Conservation (phyloP, 176 grass and related monocot genomes). For the Oryza longistaminata region DNA sequence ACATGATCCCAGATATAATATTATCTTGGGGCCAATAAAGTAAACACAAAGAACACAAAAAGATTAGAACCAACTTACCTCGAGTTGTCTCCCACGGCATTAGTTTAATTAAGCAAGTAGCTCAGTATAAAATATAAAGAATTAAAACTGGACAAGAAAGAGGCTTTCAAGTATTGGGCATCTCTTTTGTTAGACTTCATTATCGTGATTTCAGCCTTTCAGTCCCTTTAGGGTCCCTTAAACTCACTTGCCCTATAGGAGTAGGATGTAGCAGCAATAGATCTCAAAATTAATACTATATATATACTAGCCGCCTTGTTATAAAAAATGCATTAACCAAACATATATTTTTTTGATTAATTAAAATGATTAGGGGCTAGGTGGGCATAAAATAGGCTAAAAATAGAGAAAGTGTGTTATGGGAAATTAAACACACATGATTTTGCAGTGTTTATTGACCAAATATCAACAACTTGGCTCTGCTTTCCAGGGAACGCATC, state of each 20-base stretch:
- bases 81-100: conserved; percentile 31
- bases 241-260: not conserved
- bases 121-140: conserved; percentile 1
- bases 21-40: conserved; percentile 38
- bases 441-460: not conserved
- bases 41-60: conserved; percentile 39
- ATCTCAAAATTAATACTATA: conserved; percentile 5
- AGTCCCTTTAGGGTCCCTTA: conserved; percentile 24
- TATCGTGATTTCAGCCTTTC: conserved; percentile 51
- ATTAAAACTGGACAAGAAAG: conserved; percentile 45
- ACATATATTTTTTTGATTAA: not conserved
- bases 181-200: conserved; percentile 49
- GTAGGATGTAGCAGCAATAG: conserved; percentile 5
- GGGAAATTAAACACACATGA: not conserved
- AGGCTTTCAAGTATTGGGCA: conserved; percentile 43
- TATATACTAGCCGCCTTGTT: conserved; percentile 12
- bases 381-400: not conserved
- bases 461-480: not conserved
- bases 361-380: not conserved
- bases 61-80: conserved; percentile 38
- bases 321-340: conserved; percentile 10
- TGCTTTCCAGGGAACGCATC: not conserved
- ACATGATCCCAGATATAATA: conserved; percentile 46
- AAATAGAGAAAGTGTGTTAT: not conserved
- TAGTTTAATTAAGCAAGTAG: conserved; percentile 40